These are phyloP conservation scores for Aspergillus ustus DNA, from an alignment of 2,329 filamentous ascomycete species.

Conservation along the genomic window DNA sequence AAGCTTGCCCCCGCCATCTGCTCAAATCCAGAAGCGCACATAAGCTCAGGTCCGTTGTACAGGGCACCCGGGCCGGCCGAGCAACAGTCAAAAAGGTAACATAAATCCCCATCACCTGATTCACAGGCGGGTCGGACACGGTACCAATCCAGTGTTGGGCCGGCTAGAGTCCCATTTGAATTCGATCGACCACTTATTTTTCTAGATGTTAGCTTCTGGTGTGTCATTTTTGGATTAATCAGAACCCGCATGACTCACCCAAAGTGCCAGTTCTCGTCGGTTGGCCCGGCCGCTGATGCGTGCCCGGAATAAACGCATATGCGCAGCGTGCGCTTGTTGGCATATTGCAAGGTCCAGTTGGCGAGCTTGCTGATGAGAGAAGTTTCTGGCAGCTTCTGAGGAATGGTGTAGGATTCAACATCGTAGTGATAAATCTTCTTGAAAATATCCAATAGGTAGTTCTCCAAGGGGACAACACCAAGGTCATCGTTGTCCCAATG, in stretches of 20 bases:
- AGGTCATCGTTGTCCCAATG: neutral
- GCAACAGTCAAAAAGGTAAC: neutral
- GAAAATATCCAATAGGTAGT: neutral
- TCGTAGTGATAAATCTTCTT: neutral
- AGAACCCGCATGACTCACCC: neutral
- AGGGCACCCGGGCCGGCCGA: neutral
- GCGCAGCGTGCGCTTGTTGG: neutral
- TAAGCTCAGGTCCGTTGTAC: neutral
- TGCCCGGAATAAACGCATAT: neutral
- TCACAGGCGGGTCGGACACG: neutral
- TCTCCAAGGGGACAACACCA: neutral
- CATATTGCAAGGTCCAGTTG: neutral
- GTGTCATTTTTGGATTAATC: neutral
- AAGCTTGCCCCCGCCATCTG: neutral
- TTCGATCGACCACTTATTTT: neutral
- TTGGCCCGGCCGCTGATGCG: neutral
- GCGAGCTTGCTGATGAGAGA: neutral
- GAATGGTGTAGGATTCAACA: neutral
- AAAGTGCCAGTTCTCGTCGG: neutral
- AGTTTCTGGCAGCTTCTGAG: neutral
- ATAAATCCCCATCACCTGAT: neutral
- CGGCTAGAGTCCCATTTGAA: neutral
- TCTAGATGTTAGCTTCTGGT: neutral
- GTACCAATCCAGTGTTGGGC: neutral
- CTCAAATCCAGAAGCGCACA: neutral